Conservation (phyloP, 305 asterid species). For the Fraxinus velutina region DNA sequence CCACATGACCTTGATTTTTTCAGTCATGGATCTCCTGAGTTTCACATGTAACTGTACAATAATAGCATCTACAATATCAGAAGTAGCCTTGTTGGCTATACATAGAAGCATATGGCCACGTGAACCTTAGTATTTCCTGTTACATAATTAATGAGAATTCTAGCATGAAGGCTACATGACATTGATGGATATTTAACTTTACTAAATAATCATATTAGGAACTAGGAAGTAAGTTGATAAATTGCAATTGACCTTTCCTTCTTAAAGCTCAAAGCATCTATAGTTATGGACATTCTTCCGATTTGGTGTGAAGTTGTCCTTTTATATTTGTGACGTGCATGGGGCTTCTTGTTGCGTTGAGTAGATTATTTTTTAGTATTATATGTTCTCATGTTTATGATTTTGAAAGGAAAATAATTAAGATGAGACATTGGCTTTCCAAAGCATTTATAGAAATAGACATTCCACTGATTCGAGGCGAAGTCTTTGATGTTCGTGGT, state of each 20-base stretch:
- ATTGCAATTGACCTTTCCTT: neutral
- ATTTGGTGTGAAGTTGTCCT: neutral
- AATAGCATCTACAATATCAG: neutral
- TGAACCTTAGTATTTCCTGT: neutral
- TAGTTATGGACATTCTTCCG: neutral
- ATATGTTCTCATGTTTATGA: neutral
- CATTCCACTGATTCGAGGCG: neutral
- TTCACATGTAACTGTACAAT: neutral
- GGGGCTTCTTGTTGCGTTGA: neutral
- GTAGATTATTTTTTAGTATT: neutral
- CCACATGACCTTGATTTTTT: neutral
- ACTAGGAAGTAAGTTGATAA: neutral
- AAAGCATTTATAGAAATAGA: neutral
- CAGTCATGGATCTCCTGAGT: neutral
- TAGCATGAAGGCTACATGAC: neutral
- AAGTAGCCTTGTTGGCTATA: neutral
- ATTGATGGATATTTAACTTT: neutral
- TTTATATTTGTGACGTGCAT: neutral
- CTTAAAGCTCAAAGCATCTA: neutral
- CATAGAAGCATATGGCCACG: neutral
- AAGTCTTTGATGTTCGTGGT: neutral
- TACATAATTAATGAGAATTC: neutral
- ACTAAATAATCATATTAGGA: neutral
- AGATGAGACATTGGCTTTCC: neutral
- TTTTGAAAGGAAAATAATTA: neutral